These are phyloP conservation scores for Flagelloscypha sp. DNA, from an alignment of 768 basidiomycete species.

Conservation along the genomic window DNA sequence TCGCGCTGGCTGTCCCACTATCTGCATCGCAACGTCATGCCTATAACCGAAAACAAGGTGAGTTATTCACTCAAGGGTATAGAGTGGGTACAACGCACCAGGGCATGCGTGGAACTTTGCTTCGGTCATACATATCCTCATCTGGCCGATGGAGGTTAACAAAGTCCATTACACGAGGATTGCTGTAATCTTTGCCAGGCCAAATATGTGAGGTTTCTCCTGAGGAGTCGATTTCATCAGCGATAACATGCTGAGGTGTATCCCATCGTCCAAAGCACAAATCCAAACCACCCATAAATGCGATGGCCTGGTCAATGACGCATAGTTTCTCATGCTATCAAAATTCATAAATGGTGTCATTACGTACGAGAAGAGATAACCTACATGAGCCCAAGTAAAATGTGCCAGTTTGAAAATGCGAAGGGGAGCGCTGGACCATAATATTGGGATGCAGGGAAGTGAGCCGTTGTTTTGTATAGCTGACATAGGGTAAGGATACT, in stretches of 20 bases:
- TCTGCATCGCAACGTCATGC: constrained; percentile 96
- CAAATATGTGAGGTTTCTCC: constrained; percentile 66
- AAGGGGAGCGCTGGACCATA: constrained; percentile 93
- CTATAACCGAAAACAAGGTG: constrained; percentile 30
- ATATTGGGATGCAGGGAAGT: constrained; percentile 82
- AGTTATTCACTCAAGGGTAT: background rate
- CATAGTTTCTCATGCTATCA: constrained; percentile 93
- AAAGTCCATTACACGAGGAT: constrained; percentile 83
- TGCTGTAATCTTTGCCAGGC: constrained; percentile 96
- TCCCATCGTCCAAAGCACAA: constrained; percentile 97
- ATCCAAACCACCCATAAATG: constrained; percentile 97
- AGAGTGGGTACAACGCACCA: constrained; percentile 51
- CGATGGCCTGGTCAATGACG: constrained; percentile 94
- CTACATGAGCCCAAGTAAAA: constrained; percentile 98
- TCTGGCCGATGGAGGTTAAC: constrained; percentile 79
- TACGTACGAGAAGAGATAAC: constrained; percentile 13
- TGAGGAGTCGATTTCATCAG: constrained; percentile 70
- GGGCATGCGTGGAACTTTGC: constrained; percentile 88
- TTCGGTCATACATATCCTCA: constrained; percentile 92
- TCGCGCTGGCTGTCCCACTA: constrained; percentile 92
- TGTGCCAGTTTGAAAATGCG: constrained; percentile 94
- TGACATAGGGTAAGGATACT: constrained; percentile 16
- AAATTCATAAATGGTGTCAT: background rate
- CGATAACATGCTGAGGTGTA: constrained; percentile 84
- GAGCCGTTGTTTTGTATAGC: constrained; percentile 82